Conservation (phyloP, 1,139 yeast species). For the Wickerhamomyces sp. region DNA sequence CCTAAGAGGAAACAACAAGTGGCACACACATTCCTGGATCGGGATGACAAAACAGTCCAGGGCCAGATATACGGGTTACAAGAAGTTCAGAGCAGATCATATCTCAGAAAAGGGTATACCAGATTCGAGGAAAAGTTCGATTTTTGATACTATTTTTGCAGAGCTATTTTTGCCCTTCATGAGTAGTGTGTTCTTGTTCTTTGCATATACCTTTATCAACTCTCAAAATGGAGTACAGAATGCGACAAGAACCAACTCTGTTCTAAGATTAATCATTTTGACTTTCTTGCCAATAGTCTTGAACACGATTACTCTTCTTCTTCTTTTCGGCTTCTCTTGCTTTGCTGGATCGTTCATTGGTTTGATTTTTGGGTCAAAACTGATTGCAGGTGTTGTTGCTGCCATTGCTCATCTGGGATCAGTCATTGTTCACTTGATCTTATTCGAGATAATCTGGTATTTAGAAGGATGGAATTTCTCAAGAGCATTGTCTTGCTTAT, state of each 20-base stretch:
- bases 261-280: slow-evolving; percentile 47
- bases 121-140: slow-evolving; percentile 37
- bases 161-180: slow-evolving; percentile 49
- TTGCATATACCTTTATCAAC: slow-evolving; percentile 66
- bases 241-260: slow-evolving; percentile 46
- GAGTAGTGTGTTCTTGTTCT: slow-evolving; percentile 36
- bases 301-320: slow-evolving; percentile 39
- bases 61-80: slow-evolving; percentile 64
- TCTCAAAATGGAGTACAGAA: slow-evolving; percentile 59
- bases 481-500: slow-evolving; percentile 51
- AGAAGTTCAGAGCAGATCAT: slow-evolving; percentile 35
- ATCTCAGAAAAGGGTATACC: slow-evolving; percentile 26
- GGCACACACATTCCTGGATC: slow-evolving; percentile 57
- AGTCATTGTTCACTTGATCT: slow-evolving; percentile 46
- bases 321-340: slow-evolving; percentile 44
- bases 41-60: slow-evolving; percentile 47
- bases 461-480: slow-evolving; percentile 61
- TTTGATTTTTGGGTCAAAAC: slow-evolving; percentile 17
- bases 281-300: slow-evolving; percentile 48
- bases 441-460: slow-evolving; percentile 57
- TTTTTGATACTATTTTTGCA: slow-evolving; percentile 45
- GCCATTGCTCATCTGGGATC: slow-evolving; percentile 47
- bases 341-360: slow-evolving; percentile 29
- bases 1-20: slow-evolving; percentile 52
- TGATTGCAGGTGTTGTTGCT: slow-evolving; percentile 36